Evolutionary conservation across 2,329 filamentous ascomycete genomes (phyloP), one percentile per base, ranked within the genome.

Genomic region (Acarospora socialis): DNA sequence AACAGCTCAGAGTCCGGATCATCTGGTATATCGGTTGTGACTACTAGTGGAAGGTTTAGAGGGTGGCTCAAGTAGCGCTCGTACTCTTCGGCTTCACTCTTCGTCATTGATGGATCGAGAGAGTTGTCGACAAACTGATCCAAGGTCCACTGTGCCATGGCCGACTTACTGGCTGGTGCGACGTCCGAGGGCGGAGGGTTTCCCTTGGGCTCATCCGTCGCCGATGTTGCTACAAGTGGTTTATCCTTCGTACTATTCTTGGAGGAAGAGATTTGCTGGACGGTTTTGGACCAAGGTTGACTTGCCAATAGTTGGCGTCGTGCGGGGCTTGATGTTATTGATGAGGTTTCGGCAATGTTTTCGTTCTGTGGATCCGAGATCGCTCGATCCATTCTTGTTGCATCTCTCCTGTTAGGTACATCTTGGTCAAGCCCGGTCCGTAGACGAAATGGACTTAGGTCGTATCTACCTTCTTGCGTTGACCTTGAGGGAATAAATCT

Each of bases 61-160:
- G 90, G 86, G 48, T 98, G 90, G 28, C 70, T 73, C 43, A 98
- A 75, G 55, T 95, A 98, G 15, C 79, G 73, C 36, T 76, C 70
- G 52, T 98, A 98, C 51, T 95, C 90, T 28, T 79, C 75, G 15
- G 75, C 73, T 58, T 95, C 87, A 22, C 72, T 68, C 5, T 67
- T 57, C 5, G 71, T 79, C 21, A 98, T 81, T 1, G 73, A 76
- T 1, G 90, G 90, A 43, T 93, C 80, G 26, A 95, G 66, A 4
- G 82, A 90, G 51, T 86, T 80, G 32, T 77, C 68, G 26, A 94
- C 79, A 30, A 93, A 77, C 48, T 92, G 79, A 12, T 78, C 78
- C 28, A 94, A 78, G 0, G 82, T 92, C 77, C 81, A 86, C 51
- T 93, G 83, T 9, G 82, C 79, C 34, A 80, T 78, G 21, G 79